Base-by-base conservation (phyloP, 2,329 filamentous ascomycete species). In the Drechslerella stenobrocha region DNA sequence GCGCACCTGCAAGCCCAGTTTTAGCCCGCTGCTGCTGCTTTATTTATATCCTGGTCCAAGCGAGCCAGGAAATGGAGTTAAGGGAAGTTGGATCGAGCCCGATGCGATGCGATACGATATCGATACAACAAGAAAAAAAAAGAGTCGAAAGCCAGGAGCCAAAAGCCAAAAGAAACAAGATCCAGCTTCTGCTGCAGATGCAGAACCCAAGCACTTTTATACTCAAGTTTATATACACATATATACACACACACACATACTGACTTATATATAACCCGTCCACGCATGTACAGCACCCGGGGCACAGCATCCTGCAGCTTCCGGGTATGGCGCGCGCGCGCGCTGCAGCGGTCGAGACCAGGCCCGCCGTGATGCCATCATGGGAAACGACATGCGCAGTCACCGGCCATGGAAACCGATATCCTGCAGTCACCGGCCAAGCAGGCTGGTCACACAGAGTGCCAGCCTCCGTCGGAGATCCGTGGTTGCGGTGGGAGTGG, bases 311-410 rank as follows among this genome's bases (percentile, higher is more conserved):
- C n/a, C n/a, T n/a, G n/a, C n/a, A n/a, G n/a, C n/a, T n/a, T n/a
- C n/a, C n/a, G n/a, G n/a, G n/a, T n/a, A n/a, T n/a, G n/a, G n/a
- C n/a, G n/a, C 40, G 18, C 57, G 44, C 32, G 55, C 55, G 23
- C 24, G 44, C 20, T n/a, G 18, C 34, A 26, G 40, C 35, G 20
- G 15, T 34, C 40, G 13, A 40, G 8, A 8, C 37, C 13, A 34
- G 37, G 47, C 46, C 37, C 37, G 37, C 37, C 52, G 61, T 66
- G 61, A 66, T 66, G 50, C 52, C 53, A 66, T 66, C 61, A 66
- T 66, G 61, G 34, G 48, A n/a, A n/a, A n/a, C n/a, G n/a, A n/a
- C n/a, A n/a, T n/a, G n/a, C 22, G 15, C 37, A 42, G 37, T 42
- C 37, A 42, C 15, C 37, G 15, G 28, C 28, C 28, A 30, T 11